Base-by-base conservation (phyloP, 495 filamentous ascomycete species). In the Tuber borchii region DNA sequence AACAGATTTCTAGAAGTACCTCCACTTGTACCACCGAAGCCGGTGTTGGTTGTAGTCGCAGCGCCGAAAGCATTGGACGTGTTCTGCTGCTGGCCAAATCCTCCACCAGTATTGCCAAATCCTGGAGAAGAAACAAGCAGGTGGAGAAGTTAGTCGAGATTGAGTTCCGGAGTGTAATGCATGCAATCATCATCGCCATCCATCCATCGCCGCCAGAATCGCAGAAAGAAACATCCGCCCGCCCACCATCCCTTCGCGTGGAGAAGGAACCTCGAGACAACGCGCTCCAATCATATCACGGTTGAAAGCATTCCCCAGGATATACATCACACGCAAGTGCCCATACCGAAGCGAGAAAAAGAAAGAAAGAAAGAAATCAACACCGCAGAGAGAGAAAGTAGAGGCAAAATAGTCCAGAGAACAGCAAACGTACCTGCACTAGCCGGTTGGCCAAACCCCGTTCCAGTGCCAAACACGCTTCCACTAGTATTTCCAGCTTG, bases 401-500 rank as follows among this genome's bases (percentile, higher is more conserved):
- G 79, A 75, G 20, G 72, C 78, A 81, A 83, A 83, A 72, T 78
- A 73, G 16, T 65, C 80, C 37, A 69, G 72, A 44, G 40, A 68
- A 74, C 61, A 76, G 80, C 71, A 39, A 77, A 84, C 83, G 80
- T 78, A 82, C 83, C 81, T 78, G 81, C 56, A 44, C 70, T 70
- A 16, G 81, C 68, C 69, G 80, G 45, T 44, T 82, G 82, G 81
- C 85, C 88, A 85, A 85, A 89, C 86, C 86, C 87, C 86, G 87
- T 86, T 83, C 87, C 86, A 81, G 86, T 84, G 77, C 89, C 89
- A 79, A 90, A 90, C 82, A 87, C 86, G 80, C 86, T 83, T 69
- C 71, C 77, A 71, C 39, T 51, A 37, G 77, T 42, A 72, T 70
- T 71, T 46, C 78, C 77, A n/a, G 77, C 8, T 34, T 80, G 78